Evolutionary conservation across 768 basidiomycete genomes (phyloP).

Genomic region (Mycena olivaceomarginata): DNA sequence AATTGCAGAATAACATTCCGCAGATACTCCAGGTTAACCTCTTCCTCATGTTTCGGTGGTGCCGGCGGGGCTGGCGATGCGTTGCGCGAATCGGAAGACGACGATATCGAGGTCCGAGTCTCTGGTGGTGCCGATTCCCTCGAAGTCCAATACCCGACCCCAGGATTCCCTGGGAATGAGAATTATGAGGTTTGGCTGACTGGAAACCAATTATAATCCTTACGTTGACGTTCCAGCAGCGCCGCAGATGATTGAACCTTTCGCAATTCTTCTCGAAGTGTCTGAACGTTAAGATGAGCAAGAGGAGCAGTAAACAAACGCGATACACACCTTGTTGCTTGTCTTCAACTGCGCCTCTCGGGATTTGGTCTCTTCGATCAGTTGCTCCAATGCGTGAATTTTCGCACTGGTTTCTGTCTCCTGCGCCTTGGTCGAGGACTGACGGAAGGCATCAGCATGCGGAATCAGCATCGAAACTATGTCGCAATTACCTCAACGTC

Average conservation of each 20-base stretch:
- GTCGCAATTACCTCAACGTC: slow-evolving; percentile 79
- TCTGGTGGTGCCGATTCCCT: slow-evolving; percentile 64
- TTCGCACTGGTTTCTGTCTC: slow-evolving; percentile 70
- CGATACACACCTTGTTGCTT: slow-evolving; percentile 82
- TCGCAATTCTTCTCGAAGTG: slow-evolving; percentile 93
- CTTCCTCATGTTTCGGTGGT: slow-evolving; percentile 82
- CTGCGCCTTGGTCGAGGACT: slow-evolving; percentile 60
- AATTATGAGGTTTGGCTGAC: neutral
- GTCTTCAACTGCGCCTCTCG: slow-evolving; percentile 83
- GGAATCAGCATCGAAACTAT: neutral
- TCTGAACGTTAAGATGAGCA: slow-evolving; percentile 64
- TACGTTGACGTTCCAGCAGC: slow-evolving; percentile 86
- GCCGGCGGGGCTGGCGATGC: slow-evolving; percentile 59
- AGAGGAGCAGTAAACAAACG: slow-evolving; percentile 20
- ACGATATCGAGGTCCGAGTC: slow-evolving; percentile 61
- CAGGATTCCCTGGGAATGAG: slow-evolving; percentile 77
- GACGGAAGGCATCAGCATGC: slow-evolving; percentile 18
- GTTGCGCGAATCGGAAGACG: slow-evolving; percentile 56
- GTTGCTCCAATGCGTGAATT: slow-evolving; percentile 74
- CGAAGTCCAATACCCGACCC: slow-evolving; percentile 93
- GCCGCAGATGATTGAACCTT: slow-evolving; percentile 97
- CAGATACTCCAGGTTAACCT: slow-evolving; percentile 96
- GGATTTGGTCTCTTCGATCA: slow-evolving; percentile 83
- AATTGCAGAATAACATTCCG: slow-evolving; percentile 98
- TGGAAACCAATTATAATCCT: neutral